Percentiles rank a stretch among this genome's conserved stretches.
Conservation (phyloP, 1,139 yeast genomes). For the Wickerhamomyces sp. region DNA sequence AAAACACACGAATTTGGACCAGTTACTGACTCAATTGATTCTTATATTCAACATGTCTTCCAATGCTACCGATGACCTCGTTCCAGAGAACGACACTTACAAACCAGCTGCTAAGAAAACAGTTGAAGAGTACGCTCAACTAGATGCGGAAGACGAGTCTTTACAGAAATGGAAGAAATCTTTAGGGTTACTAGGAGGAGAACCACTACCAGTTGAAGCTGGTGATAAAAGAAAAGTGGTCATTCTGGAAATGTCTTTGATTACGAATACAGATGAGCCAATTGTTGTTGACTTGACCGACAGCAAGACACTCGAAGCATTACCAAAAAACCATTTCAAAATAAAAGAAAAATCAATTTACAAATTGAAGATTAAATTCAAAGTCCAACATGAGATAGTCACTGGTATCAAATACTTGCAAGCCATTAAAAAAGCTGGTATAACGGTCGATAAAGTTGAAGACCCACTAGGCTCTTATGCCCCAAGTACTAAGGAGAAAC, state of each 20-base stretch:
- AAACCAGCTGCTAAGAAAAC: slow-evolving; percentile 83
- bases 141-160: slow-evolving; percentile 91
- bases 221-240: slow-evolving; percentile 77
- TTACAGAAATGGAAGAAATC: slow-evolving; percentile 92
- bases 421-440: slow-evolving; percentile 80
- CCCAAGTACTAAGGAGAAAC: slow-evolving; percentile 81
- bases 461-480: slow-evolving; percentile 91
- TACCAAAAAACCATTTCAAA: slow-evolving; percentile 56
- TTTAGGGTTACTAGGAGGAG: slow-evolving; percentile 61
- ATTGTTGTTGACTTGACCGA: slow-evolving; percentile 61
- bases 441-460: slow-evolving; percentile 79
- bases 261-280: slow-evolving; percentile 61
- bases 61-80: slow-evolving; percentile 50
- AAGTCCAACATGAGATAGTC: slow-evolving; percentile 86
- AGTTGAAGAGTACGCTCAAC: slow-evolving; percentile 72
- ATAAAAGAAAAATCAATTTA: slow-evolving; percentile 79
- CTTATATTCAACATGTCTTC: slow-evolving; percentile 12
- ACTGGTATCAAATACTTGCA: slow-evolving; percentile 89
- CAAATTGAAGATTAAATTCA: slow-evolving; percentile 68
- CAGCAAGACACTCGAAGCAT: slow-evolving; percentile 44
- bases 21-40: background rate
- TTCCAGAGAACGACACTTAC: slow-evolving; percentile 63
- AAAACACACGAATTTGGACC: background rate
- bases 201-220: slow-evolving; percentile 67
- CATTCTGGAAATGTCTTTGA: slow-evolving; percentile 68